A percentile compares a stretch with the other conserved stretches of the same genome.
Conservation (phyloP, 208 protist species). For the Leishmania braziliensis region DNA sequence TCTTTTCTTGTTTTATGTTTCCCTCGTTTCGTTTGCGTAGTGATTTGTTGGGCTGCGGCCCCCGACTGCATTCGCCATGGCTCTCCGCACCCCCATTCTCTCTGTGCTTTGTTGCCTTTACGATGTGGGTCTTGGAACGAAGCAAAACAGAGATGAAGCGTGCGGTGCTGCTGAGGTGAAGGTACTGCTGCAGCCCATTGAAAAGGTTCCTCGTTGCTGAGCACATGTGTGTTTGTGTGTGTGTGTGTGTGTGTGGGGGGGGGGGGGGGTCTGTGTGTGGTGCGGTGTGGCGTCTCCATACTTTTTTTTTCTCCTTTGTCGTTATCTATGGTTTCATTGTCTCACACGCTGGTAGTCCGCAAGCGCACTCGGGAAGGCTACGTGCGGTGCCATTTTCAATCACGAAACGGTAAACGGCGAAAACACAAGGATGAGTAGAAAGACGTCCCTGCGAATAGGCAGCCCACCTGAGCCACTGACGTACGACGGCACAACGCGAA, state of each 20-base stretch:
- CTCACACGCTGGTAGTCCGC: background rate
- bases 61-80: background rate
- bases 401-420: too few relatives aligned
- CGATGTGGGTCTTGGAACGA: background rate
- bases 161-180: background rate
- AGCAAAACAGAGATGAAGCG: background rate
- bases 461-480: background rate
- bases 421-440: background rate
- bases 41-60: background rate
- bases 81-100: background rate
- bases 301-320: constrained; percentile 3
- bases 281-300: background rate
- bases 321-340: constrained; percentile 1
- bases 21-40: background rate
- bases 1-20: background rate
- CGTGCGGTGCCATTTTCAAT: background rate
- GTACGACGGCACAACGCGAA: background rate
- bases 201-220: background rate
- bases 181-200: background rate
- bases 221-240: background rate
- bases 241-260: background rate
- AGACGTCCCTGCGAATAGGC: background rate
- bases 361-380: background rate
- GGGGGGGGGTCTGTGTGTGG: background rate
- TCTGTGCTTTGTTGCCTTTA: background rate